Conservation (phyloP, 2,329 filamentous ascomycete species). For the Nakataea oryzae region DNA sequence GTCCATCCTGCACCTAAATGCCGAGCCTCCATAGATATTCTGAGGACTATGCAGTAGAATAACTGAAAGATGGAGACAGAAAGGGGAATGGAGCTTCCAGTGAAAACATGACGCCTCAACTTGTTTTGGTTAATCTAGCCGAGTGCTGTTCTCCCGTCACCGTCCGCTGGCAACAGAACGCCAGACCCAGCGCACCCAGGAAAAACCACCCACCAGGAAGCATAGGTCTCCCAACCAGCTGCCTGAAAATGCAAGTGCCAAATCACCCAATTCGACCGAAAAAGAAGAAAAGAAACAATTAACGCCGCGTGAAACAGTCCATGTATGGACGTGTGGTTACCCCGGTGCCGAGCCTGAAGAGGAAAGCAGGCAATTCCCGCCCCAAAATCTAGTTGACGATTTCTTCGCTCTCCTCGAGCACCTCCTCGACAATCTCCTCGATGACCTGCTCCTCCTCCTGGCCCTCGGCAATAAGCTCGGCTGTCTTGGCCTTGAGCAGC, state of each 20-base stretch:
- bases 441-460: slow-evolving; percentile 64
- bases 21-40: no score
- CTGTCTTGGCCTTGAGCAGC: slow-evolving; percentile 46
- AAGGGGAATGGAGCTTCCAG: not conserved
- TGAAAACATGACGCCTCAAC: not conserved
- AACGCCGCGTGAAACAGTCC: not conserved
- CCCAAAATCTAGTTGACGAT: slow-evolving; percentile 27
- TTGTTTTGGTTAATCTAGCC: not conserved
- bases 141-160: not conserved
- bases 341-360: not conserved
- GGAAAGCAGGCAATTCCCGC: not conserved
- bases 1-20: no score
- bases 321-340: not conserved
- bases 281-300: not conserved
- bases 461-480: slow-evolving; percentile 42
- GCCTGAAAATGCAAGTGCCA: not conserved
- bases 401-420: slow-evolving; percentile 78
- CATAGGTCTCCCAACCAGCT: not conserved
- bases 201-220: not conserved
- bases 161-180: not conserved
- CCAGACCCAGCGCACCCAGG: not conserved
- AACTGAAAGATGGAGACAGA: not conserved
- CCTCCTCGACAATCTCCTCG: slow-evolving; percentile 83
- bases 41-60: not conserved
- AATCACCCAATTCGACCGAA: not conserved